Conservation (phyloP, 1,284 basidiomycete species). For the Ustilago cynodontis region DNA sequence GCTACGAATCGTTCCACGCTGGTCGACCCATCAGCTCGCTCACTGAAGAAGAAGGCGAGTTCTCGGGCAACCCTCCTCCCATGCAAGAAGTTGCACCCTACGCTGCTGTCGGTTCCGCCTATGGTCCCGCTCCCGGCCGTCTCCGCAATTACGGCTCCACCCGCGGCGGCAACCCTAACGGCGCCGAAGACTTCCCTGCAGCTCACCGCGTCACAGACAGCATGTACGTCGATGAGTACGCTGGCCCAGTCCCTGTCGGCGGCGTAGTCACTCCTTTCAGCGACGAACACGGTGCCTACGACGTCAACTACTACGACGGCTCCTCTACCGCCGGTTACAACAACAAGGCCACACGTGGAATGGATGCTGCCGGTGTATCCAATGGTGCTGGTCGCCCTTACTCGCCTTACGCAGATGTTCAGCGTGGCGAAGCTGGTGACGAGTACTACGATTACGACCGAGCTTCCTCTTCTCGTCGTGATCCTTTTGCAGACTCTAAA, state of each 20-base stretch:
- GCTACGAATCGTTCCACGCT: slow-evolving; percentile 36
- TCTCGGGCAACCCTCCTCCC: slow-evolving; percentile 24
- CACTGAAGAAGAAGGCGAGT: slow-evolving; percentile 32
- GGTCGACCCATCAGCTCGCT: slow-evolving; percentile 43
- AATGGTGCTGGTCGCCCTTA: slow-evolving; percentile 24
- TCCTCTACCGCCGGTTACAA: slow-evolving; percentile 37
- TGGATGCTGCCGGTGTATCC: slow-evolving; percentile 40
- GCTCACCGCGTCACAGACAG: slow-evolving; percentile 27
- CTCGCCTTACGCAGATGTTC: slow-evolving; percentile 52
- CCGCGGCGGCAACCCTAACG: slow-evolving; percentile 17
- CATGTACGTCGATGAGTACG: slow-evolving; percentile 33
- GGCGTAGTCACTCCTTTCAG: slow-evolving; percentile 28
- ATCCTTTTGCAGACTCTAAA: slow-evolving; percentile 30
- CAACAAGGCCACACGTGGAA: slow-evolving; percentile 39
- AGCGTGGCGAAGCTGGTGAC: slow-evolving; percentile 19
- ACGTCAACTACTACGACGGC: slow-evolving; percentile 55
- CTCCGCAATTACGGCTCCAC: slow-evolving; percentile 43
- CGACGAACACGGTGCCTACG: slow-evolving; percentile 49
- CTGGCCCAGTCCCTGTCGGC: background rate
- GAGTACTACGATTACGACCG: slow-evolving; percentile 30
- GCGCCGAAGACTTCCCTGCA: slow-evolving; percentile 14
- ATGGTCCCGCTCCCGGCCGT: slow-evolving; percentile 11
- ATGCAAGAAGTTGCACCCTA: slow-evolving; percentile 47
- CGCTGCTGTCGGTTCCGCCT: slow-evolving; percentile 24
- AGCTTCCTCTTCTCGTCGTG: slow-evolving; percentile 18